Evolutionary conservation across 2,329 filamentous ascomycete genomes (phyloP).

Genomic region (Plectosphaerella cucumerina): DNA sequence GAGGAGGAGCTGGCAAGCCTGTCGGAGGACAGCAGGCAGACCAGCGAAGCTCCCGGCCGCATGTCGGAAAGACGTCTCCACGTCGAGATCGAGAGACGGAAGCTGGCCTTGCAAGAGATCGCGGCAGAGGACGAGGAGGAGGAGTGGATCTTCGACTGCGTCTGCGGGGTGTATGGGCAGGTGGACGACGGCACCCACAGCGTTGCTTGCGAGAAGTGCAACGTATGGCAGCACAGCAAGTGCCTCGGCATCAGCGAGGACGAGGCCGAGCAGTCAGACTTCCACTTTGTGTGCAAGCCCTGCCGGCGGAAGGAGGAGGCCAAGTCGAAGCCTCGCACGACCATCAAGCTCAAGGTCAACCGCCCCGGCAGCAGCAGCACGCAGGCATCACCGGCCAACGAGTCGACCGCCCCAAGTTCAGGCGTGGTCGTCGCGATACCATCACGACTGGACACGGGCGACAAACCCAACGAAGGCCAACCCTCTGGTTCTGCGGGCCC

Average conservation of each 20-base stretch:
- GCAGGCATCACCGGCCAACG: not conserved
- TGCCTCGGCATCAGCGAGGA: conserved; percentile 77
- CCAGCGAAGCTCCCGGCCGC: conserved; percentile 51
- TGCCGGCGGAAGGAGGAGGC: conserved; percentile 69
- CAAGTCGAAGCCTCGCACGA: conserved; percentile 49
- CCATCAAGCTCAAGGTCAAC: conserved; percentile 52
- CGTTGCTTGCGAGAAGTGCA: conserved; percentile 89
- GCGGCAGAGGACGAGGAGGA: conserved; percentile 58
- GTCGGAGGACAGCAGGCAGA: conserved; percentile 67
- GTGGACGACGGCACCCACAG: conserved; percentile 94
- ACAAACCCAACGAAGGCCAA: no score
- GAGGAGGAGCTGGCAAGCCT: conserved; percentile 79
- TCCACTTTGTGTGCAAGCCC: conserved; percentile 77
- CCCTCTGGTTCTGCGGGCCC: no score
- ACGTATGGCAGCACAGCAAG: conserved; percentile 94
- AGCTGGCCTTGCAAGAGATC: conserved; percentile 70
- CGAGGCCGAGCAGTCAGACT: conserved; percentile 80
- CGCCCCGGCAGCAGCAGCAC: conserved; percentile 9
- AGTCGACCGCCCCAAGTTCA: not conserved
- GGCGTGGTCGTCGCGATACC: not conserved
- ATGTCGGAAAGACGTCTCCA: conserved; percentile 78
- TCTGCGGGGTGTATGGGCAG: conserved; percentile 85
- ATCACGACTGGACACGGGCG: not conserved
- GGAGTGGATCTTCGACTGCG: conserved; percentile 92
- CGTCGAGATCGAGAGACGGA: conserved; percentile 74